A percentile compares a stretch with the other conserved stretches of the same genome.
Conservation (phyloP, 1,139 yeast genomes). For the Suhomyces panamericanus region DNA sequence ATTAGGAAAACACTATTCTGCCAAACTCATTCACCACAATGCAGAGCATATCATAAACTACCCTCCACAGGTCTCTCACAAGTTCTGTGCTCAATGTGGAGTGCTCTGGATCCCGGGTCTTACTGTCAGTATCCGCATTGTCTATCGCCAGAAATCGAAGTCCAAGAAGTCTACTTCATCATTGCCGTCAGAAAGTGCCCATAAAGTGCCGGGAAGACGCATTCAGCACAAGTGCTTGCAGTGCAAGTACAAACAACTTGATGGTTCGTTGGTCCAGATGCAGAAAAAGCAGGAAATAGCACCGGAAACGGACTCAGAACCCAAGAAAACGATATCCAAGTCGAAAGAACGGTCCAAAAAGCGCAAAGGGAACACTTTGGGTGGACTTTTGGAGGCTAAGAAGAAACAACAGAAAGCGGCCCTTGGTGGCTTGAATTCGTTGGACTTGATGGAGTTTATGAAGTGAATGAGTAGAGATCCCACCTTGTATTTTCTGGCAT, state of each 20-base stretch:
- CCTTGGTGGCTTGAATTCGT: conserved; percentile 28
- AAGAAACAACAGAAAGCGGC: conserved; percentile 35
- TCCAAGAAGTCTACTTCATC: conserved; percentile 10
- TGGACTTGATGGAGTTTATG: conserved; percentile 54
- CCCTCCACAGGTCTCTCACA: conserved; percentile 28
- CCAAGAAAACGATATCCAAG: conserved; percentile 9
- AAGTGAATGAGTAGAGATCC: conserved; percentile 11
- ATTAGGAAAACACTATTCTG: conserved; percentile 27
- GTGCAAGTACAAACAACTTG: conserved; percentile 24
- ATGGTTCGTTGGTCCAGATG: conserved; percentile 13
- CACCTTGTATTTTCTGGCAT: no score
- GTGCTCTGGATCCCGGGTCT: conserved; percentile 46
- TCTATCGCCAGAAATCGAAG: conserved; percentile 16
- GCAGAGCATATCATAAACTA: conserved; percentile 27
- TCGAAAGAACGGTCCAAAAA: conserved; percentile 31
- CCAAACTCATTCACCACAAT: conserved; percentile 24
- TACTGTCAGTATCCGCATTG: conserved; percentile 33
- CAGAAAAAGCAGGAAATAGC: conserved; percentile 1
- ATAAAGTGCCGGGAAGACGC: conserved; percentile 14
- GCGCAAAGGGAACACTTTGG: conserved; percentile 35
- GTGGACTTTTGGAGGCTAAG: conserved; percentile 43
- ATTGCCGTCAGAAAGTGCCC: neutral
- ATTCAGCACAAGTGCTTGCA: conserved; percentile 31
- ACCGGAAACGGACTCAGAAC: neutral
- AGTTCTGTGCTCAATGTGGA: conserved; percentile 51